Base-by-base conservation (phyloP, 202 grass and related monocot genomes). In the Miscanthus sacchariflorus region DNA sequence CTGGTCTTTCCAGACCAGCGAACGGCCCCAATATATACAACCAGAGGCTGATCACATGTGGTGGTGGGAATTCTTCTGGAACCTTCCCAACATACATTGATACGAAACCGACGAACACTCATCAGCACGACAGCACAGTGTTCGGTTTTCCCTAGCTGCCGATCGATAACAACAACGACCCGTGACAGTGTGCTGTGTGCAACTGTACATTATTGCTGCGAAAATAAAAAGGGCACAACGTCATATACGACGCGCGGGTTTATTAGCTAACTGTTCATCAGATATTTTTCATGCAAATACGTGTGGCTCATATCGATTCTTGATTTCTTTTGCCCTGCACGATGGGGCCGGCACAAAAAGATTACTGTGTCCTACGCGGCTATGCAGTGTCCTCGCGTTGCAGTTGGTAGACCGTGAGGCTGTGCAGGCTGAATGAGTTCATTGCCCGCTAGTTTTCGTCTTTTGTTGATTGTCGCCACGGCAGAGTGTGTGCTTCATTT, bases 121-220 rank as follows among this genome's bases (percentile, higher is more conserved):
- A 17, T 72, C 33, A 35, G 33, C 33, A 30, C 28, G 28, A 30
- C 48, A 17, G 35, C 40, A 84, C 14, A 40, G 78, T 27, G 28
- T 63, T 63, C 14, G 1, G 72, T 50, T 76, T 25, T 25, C 24
- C 39, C 18, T 56, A 39, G 18, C 61, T 78, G 80, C 38, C 49
- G 65, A 25, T 30, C 33, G 33, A 38, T 38, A 88, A 46, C 65
- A 79, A 83, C 87, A 84, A 89, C 35, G 28, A 54, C 81, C 48
- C 87, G 87, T 89, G 87, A 84, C 50, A 11, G 8, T 43, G n/a
- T 4, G 56, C 56, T 61, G 56, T 65, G 61, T 65, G 61, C 23
- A 65, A 65, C 61, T 25, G 23, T 65, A 25, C 61, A 5, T 5
- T 25, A 65, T 63, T 61, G 59, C n/a, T 21, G 59, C 59, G 46